A percentile compares a stretch with the other conserved stretches of the same genome.
These are phyloP conservation scores for Didymella arachidicola DNA, from an alignment of 2,329 filamentous ascomycete species.

Conservation along the genomic window DNA sequence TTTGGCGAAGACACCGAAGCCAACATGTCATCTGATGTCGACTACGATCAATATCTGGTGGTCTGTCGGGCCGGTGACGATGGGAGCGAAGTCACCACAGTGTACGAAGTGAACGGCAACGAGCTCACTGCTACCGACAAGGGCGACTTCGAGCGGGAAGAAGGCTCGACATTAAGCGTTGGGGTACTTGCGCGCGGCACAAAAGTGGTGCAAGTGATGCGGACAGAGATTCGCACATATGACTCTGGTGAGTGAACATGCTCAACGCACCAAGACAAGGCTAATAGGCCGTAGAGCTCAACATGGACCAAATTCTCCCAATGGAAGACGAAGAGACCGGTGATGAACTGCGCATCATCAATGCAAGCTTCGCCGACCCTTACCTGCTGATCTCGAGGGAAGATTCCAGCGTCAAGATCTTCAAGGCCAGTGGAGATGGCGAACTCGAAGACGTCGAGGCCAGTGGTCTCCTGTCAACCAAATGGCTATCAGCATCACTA, in stretches of 20 bases:
- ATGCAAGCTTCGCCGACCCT: conserved; percentile 84
- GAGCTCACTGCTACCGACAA: conserved; percentile 78
- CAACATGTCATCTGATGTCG: conserved; percentile 58
- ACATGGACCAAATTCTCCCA: conserved; percentile 87
- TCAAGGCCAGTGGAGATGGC: conserved; percentile 79
- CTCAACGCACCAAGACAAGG: background rate
- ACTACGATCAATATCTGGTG: conserved; percentile 82
- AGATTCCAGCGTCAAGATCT: conserved; percentile 80
- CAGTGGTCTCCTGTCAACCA: conserved; percentile 66
- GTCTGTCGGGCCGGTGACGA: conserved; percentile 72
- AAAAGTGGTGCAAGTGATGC: conserved; percentile 86
- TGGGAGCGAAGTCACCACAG: conserved; percentile 77
- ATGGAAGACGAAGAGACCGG: conserved; percentile 86
- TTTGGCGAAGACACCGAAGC: conserved; percentile 54
- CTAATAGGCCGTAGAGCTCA: conserved; percentile 68
- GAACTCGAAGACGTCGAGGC: conserved; percentile 84
- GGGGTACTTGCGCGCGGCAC: conserved; percentile 81
- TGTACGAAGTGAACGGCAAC: conserved; percentile 77
- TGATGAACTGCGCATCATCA: conserved; percentile 77
- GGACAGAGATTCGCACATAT: conserved; percentile 87
- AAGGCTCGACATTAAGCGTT: conserved; percentile 85
- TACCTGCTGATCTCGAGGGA: conserved; percentile 85
- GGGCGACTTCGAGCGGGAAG: conserved; percentile 90
- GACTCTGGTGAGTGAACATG: conserved; percentile 73
- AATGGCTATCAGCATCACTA: conserved; percentile 84